A percentile compares a stretch with the other conserved stretches of the same genome.
phyloP scores from a whole-genome alignment of 1,139 yeast genomes.

The Hemisphaericaspora lyxosophila region DNA sequence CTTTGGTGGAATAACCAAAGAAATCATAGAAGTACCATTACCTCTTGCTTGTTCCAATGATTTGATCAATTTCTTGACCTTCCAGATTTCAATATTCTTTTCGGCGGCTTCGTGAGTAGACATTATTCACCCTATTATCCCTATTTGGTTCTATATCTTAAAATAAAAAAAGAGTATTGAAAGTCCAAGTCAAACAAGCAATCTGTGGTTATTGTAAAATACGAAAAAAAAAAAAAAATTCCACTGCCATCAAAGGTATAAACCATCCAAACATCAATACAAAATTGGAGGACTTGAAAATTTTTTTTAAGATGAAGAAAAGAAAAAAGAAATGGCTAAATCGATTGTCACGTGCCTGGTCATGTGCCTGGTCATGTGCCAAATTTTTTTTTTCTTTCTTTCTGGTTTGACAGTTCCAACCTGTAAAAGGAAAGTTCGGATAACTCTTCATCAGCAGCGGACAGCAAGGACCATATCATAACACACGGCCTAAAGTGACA shows the following conservation, averaged over 20 bases:
- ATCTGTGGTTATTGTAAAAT: too few species aligned
- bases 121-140: constrained; percentile 1
- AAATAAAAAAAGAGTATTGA: not conserved
- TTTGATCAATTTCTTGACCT: constrained; percentile 89
- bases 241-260: not conserved
- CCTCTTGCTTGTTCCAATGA: constrained; percentile 90
- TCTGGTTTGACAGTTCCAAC: too few species aligned
- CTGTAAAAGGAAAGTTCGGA: too few species aligned
- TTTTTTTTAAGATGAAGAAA: constrained; percentile 1
- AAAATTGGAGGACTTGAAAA: not conserved
- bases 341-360: not conserved
- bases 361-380: not conserved
- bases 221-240: not conserved
- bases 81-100: constrained; percentile 98
- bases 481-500: too few species aligned
- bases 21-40: constrained; percentile 98
- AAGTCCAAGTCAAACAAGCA: too few species aligned
- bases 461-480: too few species aligned
- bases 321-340: not conserved
- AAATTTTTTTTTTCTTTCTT: too few species aligned
- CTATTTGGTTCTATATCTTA: not conserved
- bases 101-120: constrained; percentile 55
- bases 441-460: too few species aligned
- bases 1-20: constrained; percentile 91
- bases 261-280: constrained; percentile 1